These are phyloP conservation scores for Cyclotella cryptica DNA, from an alignment of 108 stramenopile species.

Conservation along the genomic window DNA sequence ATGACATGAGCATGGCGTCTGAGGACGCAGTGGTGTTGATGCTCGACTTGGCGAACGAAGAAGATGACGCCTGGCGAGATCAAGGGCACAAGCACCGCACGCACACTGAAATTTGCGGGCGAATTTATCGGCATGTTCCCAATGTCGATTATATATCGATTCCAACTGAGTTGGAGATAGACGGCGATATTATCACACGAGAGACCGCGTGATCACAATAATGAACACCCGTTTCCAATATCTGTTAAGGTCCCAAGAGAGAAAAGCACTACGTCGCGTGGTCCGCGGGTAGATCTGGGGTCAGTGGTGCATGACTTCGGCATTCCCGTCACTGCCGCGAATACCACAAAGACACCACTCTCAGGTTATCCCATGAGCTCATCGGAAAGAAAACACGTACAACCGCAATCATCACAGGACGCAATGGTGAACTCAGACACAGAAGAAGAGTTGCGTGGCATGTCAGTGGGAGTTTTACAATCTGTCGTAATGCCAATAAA, in stretches of 20 bases:
- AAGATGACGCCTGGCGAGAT: slow-evolving; percentile 1
- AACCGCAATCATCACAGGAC: too few species aligned
- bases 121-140: slow-evolving; percentile 22
- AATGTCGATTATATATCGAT: slow-evolving; percentile 21
- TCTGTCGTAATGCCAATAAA: too few species aligned
- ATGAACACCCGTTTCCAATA: not conserved
- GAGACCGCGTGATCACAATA: not conserved
- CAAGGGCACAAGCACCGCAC: not conserved
- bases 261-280: not conserved
- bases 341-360: not conserved
- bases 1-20: slow-evolving; percentile 40
- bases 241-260: not conserved
- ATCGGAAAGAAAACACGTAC: too few species aligned
- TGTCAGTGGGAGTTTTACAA: too few species aligned
- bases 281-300: not conserved
- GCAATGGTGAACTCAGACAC: too few species aligned
- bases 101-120: slow-evolving; percentile 28
- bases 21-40: slow-evolving; percentile 52
- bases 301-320: not conserved
- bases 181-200: slow-evolving; percentile 10
- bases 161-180: slow-evolving; percentile 39
- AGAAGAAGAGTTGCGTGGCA: too few species aligned
- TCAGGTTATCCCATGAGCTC: not conserved
- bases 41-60: slow-evolving; percentile 10
- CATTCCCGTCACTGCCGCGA: not conserved